phyloP scores from a whole-genome alignment of 345 rosid genomes.

The Eucalyptus cladocalyx region DNA sequence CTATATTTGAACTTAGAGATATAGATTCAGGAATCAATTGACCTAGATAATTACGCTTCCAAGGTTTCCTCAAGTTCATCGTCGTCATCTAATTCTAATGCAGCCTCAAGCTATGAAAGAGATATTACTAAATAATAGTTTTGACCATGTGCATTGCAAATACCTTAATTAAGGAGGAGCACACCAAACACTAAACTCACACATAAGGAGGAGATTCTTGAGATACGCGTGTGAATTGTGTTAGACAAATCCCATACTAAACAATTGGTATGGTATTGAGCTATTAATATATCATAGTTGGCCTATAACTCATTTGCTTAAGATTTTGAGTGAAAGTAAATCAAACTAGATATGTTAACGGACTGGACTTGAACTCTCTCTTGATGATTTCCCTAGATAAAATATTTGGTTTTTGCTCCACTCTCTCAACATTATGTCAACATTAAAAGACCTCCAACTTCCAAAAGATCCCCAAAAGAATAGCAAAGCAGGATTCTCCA shows the following conservation, averaged over 20 bases:
- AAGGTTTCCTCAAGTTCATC: neutral
- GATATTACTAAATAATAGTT: no score
- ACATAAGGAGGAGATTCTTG: no score
- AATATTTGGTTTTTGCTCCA: fast-evolving
- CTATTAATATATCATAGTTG: no score
- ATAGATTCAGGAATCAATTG: neutral
- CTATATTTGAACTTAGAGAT: neutral
- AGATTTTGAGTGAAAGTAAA: fast-evolving
- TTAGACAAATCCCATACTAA: no score
- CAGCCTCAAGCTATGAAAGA: neutral
- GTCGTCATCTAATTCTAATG: neutral
- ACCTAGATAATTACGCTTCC: neutral
- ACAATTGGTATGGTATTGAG: fast-evolving
- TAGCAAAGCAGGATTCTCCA: no score
- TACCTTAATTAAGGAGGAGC: no score
- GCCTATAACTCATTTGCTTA: no score
- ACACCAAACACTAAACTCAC: fast-evolving
- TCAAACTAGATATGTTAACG: fast-evolving
- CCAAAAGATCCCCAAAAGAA: no score
- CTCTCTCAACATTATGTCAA: no score
- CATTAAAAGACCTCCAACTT: no score
- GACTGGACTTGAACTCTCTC: fast-evolving
- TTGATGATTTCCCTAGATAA: fast-evolving
- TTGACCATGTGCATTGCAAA: neutral
- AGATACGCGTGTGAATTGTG: no score